These are phyloP conservation scores for Podospora australis DNA, from an alignment of 495 filamentous ascomycete genomes.

Conservation along the genomic window DNA sequence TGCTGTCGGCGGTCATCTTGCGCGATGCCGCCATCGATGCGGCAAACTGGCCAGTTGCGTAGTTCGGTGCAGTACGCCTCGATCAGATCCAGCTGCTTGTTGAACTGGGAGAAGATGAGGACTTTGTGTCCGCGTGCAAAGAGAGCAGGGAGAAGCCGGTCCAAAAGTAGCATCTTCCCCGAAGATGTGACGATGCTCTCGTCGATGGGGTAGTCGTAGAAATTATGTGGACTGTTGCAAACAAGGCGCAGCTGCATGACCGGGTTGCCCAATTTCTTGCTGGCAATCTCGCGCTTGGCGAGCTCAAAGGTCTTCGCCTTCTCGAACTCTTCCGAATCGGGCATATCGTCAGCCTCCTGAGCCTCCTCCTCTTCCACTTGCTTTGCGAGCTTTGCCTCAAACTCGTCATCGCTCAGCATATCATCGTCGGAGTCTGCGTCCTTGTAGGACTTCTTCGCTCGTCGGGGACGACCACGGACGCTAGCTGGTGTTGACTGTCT, in stretches of 20 bases:
- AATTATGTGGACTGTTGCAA: slow-evolving; percentile 92
- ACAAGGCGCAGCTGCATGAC: slow-evolving; percentile 87
- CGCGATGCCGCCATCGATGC: slow-evolving; percentile 85
- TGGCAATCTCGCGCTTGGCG: slow-evolving; percentile 77
- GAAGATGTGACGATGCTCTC: slow-evolving; percentile 76
- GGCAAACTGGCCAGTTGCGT: slow-evolving; percentile 71
- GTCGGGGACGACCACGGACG: slow-evolving; percentile 34
- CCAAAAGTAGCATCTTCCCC: slow-evolving; percentile 92
- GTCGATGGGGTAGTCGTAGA: slow-evolving; percentile 78
- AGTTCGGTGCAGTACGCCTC: slow-evolving; percentile 73
- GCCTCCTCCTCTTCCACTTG: slow-evolving; percentile 50
- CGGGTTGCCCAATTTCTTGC: slow-evolving; percentile 92
- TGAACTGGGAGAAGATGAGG: slow-evolving; percentile 95
- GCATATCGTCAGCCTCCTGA: slow-evolving; percentile 2
- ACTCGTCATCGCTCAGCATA: slow-evolving; percentile 68
- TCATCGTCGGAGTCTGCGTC: slow-evolving; percentile 58
- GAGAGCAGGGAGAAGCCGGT: slow-evolving; percentile 72
- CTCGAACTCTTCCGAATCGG: slow-evolving; percentile 47
- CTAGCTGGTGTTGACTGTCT: slow-evolving; percentile 62
- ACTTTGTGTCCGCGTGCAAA: slow-evolving; percentile 77
- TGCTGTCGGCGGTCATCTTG: slow-evolving; percentile 74
- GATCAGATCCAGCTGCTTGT: slow-evolving; percentile 84
- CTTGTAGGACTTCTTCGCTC: slow-evolving; percentile 39
- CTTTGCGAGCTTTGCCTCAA: slow-evolving; percentile 60
- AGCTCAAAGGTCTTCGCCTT: slow-evolving; percentile 65